A percentile compares a stretch with the other conserved stretches of the same genome.
Evolutionary conservation across 2,329 filamentous ascomycete genomes (phyloP).

Genomic region (Pseudofabraea citricarpa): DNA sequence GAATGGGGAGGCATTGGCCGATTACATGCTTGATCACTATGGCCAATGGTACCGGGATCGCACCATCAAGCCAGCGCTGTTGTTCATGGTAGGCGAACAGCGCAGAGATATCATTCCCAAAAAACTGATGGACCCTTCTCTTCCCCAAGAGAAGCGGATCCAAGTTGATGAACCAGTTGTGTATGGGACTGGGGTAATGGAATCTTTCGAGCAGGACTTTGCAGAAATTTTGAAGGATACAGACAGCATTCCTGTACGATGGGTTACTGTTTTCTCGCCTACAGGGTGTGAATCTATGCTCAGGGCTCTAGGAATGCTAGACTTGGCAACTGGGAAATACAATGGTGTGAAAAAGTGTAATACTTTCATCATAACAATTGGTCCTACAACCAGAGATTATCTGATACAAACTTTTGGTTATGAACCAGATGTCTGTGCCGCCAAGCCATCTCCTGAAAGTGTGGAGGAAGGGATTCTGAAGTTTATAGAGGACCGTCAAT

Average conservation of each 20-base stretch:
- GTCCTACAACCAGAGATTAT: slow-evolving; percentile 82
- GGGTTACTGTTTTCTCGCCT: slow-evolving; percentile 73
- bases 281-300: slow-evolving; percentile 60
- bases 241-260: slow-evolving; percentile 40
- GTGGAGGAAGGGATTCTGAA: slow-evolving; percentile 60
- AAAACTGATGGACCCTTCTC: slow-evolving; percentile 57
- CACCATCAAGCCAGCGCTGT: slow-evolving; percentile 51
- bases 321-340: slow-evolving; percentile 38
- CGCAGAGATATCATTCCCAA: slow-evolving; percentile 85
- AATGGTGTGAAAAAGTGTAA: slow-evolving; percentile 20
- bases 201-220: slow-evolving; percentile 70
- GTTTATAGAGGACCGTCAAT: slow-evolving; percentile 17
- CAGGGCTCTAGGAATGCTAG: slow-evolving; percentile 45
- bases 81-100: slow-evolving; percentile 90
- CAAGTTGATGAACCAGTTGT: slow-evolving; percentile 74
- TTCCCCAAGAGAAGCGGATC: slow-evolving; percentile 50
- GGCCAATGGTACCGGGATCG: slow-evolving; percentile 42
- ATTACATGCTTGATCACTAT: slow-evolving; percentile 77
- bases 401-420: slow-evolving; percentile 60
- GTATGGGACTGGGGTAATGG: slow-evolving; percentile 82
- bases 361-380: slow-evolving; percentile 79
- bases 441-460: slow-evolving; percentile 76
- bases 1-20: slow-evolving; percentile 74
- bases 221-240: slow-evolving; percentile 42
- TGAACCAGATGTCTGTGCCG: slow-evolving; percentile 74